Evolutionary conservation across 768 basidiomycete genomes (phyloP), one percentile per base, ranked within the genome.

Genomic region (Rhodotorula graminis): DNA sequence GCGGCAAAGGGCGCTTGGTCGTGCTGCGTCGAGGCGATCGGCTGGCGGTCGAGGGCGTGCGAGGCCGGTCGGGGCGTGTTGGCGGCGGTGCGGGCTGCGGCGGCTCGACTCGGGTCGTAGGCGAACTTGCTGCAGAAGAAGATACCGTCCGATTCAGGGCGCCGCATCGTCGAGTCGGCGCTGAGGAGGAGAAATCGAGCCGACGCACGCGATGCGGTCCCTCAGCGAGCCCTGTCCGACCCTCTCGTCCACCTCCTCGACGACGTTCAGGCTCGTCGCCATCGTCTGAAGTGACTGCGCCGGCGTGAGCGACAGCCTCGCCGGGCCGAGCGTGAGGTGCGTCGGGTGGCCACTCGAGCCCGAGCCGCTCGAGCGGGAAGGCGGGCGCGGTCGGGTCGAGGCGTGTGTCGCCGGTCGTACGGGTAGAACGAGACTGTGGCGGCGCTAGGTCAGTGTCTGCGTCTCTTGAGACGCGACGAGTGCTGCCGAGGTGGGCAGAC

Each of bases 281-380:
- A n/a, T 27, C 14, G 46, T 40, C 46, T 50, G 4, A 1, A 14
- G 37, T 47, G 42, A 11, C 58, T 64, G 63, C 40, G 63, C 63
- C 0, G 65, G 61, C 1, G 65, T 61, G 47, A 71, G 53, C 2
- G 70, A 71, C 33, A 71, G 65, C 2, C 70, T 27, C 9, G 53
- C 10, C 7, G 70, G 70, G 21, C 55, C 60, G 8, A 61, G 42
- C 47, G 53, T 55, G 10, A 40, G 27, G 6, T 49, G 19, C 9
- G 31, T 12, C n/a, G 40, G 47, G 16, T 46, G 2, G 8, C 44
- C 44, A 14, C 44, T 12, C 8, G 57, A 31, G 14, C 50, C 25
- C 8, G 42, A 7, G 21, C 55, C 18, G 27, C 25, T 40, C 10
- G 40, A 53, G 37, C 12, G 47, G 15, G 56, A 47, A 25, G 9